Evolutionary conservation across 441 rosid species (phyloP).

Genomic region (Adansonia grandidieri): DNA sequence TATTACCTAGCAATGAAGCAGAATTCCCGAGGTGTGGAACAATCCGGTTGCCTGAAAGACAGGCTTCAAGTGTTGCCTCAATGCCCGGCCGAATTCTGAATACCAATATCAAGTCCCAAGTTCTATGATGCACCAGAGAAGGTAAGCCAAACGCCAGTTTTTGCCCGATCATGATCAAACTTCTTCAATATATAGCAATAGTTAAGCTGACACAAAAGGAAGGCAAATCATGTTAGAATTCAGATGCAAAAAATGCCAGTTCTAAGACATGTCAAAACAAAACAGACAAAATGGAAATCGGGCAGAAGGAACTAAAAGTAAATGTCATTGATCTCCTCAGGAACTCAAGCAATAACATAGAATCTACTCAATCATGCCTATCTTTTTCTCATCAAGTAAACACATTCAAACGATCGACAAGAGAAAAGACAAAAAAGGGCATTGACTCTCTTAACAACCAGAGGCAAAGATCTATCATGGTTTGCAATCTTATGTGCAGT

Average conservation of each 20-base stretch:
- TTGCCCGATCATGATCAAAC: conserved; percentile 64
- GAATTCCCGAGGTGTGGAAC: too few species aligned
- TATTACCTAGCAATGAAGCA: too few species aligned
- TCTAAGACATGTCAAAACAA: neutral
- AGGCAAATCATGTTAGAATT: neutral
- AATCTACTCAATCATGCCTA: neutral
- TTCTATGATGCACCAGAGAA: conserved; percentile 56
- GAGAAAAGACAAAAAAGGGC: neutral
- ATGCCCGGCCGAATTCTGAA: neutral
- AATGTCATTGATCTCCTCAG: neutral
- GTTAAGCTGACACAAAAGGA: conserved; percentile 54
- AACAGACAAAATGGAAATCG: neutral
- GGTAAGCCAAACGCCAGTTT: conserved; percentile 68
- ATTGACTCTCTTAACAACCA: neutral
- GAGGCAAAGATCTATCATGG: neutral
- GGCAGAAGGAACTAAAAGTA: too few species aligned
- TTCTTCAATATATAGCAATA: conserved; percentile 84
- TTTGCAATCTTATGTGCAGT: neutral
- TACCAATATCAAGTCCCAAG: neutral
- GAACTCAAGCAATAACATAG: neutral
- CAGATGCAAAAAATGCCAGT: neutral
- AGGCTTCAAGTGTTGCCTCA: too few species aligned
- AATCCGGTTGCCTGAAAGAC: too few species aligned
- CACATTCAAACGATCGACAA: neutral
- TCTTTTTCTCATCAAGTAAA: conserved; percentile 14